phyloP scores from a whole-genome alignment of 148 eudicot species.

The Polygonum maritimum region DNA sequence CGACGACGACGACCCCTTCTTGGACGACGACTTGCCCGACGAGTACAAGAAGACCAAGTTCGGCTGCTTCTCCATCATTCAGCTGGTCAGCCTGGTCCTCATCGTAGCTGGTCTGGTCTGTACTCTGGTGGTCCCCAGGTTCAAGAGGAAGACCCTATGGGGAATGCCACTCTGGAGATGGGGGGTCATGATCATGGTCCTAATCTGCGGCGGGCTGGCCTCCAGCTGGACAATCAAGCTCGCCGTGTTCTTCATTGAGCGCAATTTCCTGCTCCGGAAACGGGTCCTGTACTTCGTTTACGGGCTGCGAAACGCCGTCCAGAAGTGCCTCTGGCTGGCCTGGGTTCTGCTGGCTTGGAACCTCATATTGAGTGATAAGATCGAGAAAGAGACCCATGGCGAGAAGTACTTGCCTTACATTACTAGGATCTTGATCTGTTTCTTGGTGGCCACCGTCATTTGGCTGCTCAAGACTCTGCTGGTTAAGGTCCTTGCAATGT shows the following conservation, averaged over 20 bases:
- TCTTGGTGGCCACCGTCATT: conserved; percentile 43
- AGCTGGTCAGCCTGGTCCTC: conserved; percentile 46
- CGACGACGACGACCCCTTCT: conserved; percentile 84
- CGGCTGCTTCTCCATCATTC: conserved; percentile 33
- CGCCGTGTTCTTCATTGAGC: conserved; percentile 54
- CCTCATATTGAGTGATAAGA: conserved; percentile 38
- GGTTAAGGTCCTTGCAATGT: conserved; percentile 51
- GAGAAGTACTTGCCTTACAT: conserved; percentile 39
- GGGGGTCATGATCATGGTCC: conserved; percentile 45
- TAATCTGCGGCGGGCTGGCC: conserved; percentile 57
- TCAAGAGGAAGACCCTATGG: conserved; percentile 26
- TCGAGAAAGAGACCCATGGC: conserved; percentile 32
- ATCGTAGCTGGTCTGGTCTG: conserved; percentile 51
- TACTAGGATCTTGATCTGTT: conserved; percentile 44
- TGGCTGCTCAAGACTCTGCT: conserved; percentile 63
- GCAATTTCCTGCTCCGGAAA: conserved; percentile 50
- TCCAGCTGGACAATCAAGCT: conserved; percentile 53
- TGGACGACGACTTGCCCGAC: conserved; percentile 77
- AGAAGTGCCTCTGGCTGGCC: conserved; percentile 53
- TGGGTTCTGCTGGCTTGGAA: conserved; percentile 55
- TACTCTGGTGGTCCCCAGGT: conserved; percentile 29
- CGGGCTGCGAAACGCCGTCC: conserved; percentile 51
- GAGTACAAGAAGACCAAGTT: conserved; percentile 46
- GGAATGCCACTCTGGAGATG: conserved; percentile 70
- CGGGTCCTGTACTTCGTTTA: conserved; percentile 71